Percentiles rank a stretch among this genome's conserved stretches.
Conservation (phyloP, 2,329 filamentous ascomycete genomes). For the Colletotrichum tanaceti region DNA sequence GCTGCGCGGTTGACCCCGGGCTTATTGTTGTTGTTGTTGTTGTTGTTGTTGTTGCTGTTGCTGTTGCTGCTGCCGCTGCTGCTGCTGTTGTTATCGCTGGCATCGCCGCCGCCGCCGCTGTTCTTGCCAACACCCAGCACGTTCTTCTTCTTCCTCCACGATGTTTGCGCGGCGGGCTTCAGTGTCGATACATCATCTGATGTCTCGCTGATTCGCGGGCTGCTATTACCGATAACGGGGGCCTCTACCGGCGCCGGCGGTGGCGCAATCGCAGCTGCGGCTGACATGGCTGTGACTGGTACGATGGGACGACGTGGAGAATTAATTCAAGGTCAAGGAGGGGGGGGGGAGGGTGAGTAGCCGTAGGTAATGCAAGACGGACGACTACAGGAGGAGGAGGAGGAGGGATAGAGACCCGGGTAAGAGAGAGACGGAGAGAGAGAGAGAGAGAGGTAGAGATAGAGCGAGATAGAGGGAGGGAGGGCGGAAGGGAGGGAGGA, state of each 20-base stretch:
- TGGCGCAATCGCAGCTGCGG: conserved; percentile 13
- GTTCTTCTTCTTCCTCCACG: conserved; percentile 26
- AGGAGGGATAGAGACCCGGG: not conserved
- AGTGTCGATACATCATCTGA: conserved; percentile 31
- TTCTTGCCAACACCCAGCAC: not conserved
- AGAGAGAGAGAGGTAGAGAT: not conserved
- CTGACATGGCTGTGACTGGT: conserved; percentile 23
- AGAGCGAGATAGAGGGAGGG: not conserved
- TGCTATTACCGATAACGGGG: not conserved
- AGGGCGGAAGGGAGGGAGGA: not conserved
- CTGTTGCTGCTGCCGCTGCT: not conserved
- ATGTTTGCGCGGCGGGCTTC: conserved; percentile 18
- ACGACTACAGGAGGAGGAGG: not conserved
- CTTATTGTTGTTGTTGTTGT: not conserved
- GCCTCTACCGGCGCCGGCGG: conserved; percentile 1
- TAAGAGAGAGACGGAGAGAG: not conserved
- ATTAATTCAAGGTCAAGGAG: too few species aligned
- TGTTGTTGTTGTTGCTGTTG: not conserved
- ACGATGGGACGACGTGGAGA: conserved; percentile 11
- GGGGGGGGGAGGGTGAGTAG: too few species aligned
- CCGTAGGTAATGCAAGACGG: not conserved
- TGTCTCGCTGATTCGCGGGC: conserved; percentile 31
- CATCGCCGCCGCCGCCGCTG: too few species aligned
- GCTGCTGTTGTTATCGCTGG: not conserved
- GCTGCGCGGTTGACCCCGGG: conserved; percentile 25